A percentile compares a stretch with the other conserved stretches of the same genome.
Evolutionary conservation across 495 filamentous ascomycete genomes (phyloP).

Genomic region (Penicillium psychrofluorescens): DNA sequence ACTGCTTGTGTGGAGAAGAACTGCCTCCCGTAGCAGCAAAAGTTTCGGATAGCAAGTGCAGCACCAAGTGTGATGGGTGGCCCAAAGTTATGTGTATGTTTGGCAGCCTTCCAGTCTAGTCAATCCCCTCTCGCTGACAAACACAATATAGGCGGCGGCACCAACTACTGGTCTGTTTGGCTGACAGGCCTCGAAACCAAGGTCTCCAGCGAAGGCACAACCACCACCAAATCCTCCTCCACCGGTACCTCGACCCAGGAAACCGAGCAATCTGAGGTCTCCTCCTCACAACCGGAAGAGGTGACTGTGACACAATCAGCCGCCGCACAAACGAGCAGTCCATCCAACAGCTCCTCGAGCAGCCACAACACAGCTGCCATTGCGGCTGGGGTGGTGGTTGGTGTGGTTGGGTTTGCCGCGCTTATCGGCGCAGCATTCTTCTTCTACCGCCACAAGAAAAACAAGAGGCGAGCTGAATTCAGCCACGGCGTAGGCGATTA

Average conservation of each 20-base stretch:
- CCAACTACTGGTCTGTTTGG: conserved; percentile 33
- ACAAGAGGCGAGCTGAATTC: conserved; percentile 72
- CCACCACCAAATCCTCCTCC: conserved; percentile 12
- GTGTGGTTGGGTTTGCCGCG: conserved; percentile 61
- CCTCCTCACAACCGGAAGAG: too few species aligned
- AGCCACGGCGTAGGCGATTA: conserved; percentile 13
- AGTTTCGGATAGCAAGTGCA: conserved; percentile 30
- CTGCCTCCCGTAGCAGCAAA: conserved; percentile 34
- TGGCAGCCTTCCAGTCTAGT: not conserved
- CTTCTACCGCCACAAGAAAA: conserved; percentile 65
- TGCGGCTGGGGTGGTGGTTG: conserved; percentile 82
- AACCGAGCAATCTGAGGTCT: too few species aligned
- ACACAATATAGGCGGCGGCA: conserved; percentile 34
- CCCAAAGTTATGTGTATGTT: conserved; percentile 40
- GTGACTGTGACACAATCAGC: too few species aligned
- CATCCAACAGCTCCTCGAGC: conserved; percentile 18
- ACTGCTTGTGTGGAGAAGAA: conserved; percentile 42
- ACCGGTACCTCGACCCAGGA: not conserved
- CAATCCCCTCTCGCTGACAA: not conserved
- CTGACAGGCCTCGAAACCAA: conserved; percentile 30
- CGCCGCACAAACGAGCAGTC: not conserved
- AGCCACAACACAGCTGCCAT: conserved; percentile 66
- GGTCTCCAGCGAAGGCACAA: conserved; percentile 19
- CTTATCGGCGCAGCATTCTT: conserved; percentile 65
- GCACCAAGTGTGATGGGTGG: conserved; percentile 35